Base-by-base conservation (phyloP, 179 eudicot genomes). In the Camellia oleifera region DNA sequence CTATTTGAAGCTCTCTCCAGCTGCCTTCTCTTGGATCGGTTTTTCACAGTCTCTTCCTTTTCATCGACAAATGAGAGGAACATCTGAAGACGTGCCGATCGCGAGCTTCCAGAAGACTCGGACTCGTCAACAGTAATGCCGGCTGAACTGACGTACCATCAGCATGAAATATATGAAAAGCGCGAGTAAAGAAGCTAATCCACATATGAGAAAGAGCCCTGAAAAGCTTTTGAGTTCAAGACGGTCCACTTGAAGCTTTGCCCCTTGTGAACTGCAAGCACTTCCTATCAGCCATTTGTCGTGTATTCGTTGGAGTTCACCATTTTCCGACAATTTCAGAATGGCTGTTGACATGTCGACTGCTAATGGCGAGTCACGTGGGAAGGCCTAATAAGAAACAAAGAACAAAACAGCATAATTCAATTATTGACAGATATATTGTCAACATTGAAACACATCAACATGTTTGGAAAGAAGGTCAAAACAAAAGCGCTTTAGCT, bases 261-360 rank as follows among this genome's bases (percentile, higher is more conserved):
- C 75, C 40, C 85, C 88, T 83, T 88, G 95, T 77, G 88, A 90
- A 72, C 88, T 91, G 85, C 98, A 94, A 12, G 95, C 91, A 40
- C 92, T 92, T 70, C 89, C 74, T 72, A 42, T 87, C 8, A 94
- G 88, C 98, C 98, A 94, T 80, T 92, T 92, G 81, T 94, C 97
- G 67, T 90, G 93, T 83, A 92, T 92, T 82, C 97, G 85, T 23
- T 94, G 97, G 58, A 94, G 84, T 53, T 94, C 97, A 0, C 98
- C 97, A 46, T 83, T 86, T 82, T 92, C 95, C 3, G 94, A 89
- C 53, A 94, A 82, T 56, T 86, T 88, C 65, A 94, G 85, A 69
- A 92, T 83, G 15, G 98, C 97, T 4, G 90, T 92, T 46, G 97
- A 92, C 87, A 94, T 76, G 85, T 92, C 98, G 45, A 84, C 79